Conservation (phyloP, 2,329 filamentous ascomycete species). For the Ceratocystis albifundus region DNA sequence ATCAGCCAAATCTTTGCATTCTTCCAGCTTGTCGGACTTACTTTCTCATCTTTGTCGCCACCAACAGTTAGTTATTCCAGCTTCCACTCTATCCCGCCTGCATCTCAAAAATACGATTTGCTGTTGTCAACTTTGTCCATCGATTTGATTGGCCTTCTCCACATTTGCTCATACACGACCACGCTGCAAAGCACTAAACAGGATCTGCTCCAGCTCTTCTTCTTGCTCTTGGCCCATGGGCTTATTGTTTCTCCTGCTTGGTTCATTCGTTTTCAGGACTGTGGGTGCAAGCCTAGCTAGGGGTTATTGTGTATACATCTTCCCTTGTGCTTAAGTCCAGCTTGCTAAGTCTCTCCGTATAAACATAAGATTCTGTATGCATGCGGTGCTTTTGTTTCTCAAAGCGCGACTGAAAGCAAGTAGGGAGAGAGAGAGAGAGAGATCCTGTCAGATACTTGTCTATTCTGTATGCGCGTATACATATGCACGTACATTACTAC, state of each 20-base stretch:
- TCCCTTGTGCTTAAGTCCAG: constrained; percentile 1
- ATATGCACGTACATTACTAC: neutral
- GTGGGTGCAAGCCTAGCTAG: neutral
- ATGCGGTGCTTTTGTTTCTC: neutral
- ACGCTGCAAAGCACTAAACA: neutral
- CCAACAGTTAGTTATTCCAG: neutral
- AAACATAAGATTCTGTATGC: neutral
- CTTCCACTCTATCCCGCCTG: neutral
- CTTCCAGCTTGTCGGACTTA: neutral
- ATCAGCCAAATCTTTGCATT: constrained; percentile 1
- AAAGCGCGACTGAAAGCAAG: neutral
- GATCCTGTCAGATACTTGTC: neutral
- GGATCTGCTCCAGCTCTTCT: neutral
- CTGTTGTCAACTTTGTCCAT: neutral
- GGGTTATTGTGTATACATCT: neutral
- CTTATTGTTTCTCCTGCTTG: constrained; percentile 10
- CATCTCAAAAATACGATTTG: neutral
- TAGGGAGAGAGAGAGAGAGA: too few species aligned
- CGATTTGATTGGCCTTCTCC: neutral
- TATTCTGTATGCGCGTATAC: neutral
- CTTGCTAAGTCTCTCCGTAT: neutral
- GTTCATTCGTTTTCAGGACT: constrained; percentile 4
- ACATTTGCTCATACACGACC: neutral
- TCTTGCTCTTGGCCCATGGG: neutral
- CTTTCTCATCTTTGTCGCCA: neutral